Conservation (phyloP, 2,329 filamentous ascomycete species). For the Sporothrix protearum region DNA sequence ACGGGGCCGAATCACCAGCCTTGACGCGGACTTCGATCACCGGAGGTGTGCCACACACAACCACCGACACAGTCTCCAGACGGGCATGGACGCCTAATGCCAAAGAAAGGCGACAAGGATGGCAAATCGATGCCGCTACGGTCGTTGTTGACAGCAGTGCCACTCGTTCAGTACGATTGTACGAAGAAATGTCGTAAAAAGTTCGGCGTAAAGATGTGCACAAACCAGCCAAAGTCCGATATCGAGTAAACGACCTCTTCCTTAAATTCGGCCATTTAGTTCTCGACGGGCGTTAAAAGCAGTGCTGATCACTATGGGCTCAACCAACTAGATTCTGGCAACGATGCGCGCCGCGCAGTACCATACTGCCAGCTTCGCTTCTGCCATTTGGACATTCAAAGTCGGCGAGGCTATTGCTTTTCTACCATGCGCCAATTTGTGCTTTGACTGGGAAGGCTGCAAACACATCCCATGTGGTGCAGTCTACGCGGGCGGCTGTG, state of each 20-base stretch:
- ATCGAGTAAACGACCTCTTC: background rate
- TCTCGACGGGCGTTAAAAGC: too few relatives aligned
- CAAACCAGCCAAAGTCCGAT: background rate
- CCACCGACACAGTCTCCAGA: background rate
- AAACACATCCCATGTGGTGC: conserved; percentile 30
- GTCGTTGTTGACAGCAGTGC: background rate
- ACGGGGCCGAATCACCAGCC: background rate
- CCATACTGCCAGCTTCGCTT: conserved; percentile 34
- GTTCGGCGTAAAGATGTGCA: background rate
- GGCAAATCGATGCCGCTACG: background rate
- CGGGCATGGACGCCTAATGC: background rate
- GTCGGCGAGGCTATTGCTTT: conserved; percentile 56
- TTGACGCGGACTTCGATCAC: background rate
- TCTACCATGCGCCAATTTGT: conserved; percentile 27
- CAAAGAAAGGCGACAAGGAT: too few relatives aligned
- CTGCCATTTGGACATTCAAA: conserved; percentile 41
- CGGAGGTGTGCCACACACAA: background rate
- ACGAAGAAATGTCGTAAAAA: background rate
- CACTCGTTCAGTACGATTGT: background rate
- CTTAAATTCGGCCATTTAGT: too few relatives aligned
- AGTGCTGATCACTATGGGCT: background rate
- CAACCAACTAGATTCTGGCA: conserved; percentile 1
- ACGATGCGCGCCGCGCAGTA: conserved; percentile 20
- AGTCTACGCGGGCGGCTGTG: conserved; percentile 25
- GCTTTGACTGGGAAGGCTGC: conserved; percentile 31